Conservation (phyloP, 108 stramenopile genomes). For the Ochromonas danica region DNA sequence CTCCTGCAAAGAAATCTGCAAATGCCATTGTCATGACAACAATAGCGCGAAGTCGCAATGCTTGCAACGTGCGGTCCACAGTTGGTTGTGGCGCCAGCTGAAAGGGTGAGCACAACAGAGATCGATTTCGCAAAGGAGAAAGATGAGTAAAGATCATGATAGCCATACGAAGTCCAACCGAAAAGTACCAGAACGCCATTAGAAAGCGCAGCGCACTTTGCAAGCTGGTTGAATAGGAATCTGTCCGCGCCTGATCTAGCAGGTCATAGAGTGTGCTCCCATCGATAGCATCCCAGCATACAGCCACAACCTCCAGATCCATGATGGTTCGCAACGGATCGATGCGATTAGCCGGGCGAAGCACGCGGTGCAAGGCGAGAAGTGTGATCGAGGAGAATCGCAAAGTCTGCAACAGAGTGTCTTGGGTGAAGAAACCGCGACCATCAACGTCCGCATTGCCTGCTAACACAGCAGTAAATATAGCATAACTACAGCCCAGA, state of each 20-base stretch:
- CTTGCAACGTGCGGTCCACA: constrained; percentile 25
- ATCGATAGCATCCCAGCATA: constrained; percentile 36
- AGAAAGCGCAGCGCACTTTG: background rate
- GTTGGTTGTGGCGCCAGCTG: constrained; percentile 28
- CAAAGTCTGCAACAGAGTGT: constrained; percentile 9
- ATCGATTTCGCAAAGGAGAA: background rate
- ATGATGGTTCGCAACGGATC: constrained; percentile 30
- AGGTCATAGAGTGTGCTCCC: constrained; percentile 19
- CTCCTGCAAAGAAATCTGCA: constrained; percentile 27
- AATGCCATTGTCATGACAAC: constrained; percentile 1
- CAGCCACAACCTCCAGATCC: constrained; percentile 29
- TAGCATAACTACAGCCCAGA: constrained; percentile 5
- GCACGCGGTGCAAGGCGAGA: constrained; percentile 5
- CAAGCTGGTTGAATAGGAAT: background rate
- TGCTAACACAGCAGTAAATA: constrained; percentile 3
- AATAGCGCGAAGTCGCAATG: background rate
- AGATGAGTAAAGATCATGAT: constrained; percentile 26
- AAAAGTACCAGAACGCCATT: constrained; percentile 29
- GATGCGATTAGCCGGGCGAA: constrained; percentile 24
- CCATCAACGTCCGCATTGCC: background rate
- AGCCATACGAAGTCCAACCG: constrained; percentile 27
- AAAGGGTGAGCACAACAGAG: background rate
- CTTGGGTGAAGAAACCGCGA: background rate
- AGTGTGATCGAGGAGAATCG: constrained; percentile 11
- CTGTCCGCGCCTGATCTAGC: background rate